Evolutionary conservation across 2,329 filamentous ascomycete genomes (phyloP).

Genomic region (Tympanopsis confertula): DNA sequence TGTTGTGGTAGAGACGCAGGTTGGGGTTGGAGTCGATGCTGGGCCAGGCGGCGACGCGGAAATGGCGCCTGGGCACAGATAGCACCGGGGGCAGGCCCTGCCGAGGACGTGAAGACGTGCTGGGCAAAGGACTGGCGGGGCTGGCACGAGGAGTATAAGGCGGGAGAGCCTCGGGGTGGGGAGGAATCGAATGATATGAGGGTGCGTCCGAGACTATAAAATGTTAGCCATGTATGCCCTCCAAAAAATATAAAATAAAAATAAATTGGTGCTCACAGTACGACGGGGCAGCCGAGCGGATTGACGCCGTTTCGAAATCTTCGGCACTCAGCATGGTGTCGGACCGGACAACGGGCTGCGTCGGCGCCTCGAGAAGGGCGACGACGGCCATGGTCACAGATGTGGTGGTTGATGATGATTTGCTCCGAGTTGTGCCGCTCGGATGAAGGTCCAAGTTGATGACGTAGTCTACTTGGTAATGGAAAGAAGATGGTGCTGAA

Average conservation of each 20-base stretch:
- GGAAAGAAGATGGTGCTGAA: too few relatives aligned
- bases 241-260: background rate
- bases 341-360: background rate
- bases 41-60: slow-evolving; percentile 49
- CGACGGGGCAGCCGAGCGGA: slow-evolving; percentile 57
- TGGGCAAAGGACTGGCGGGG: slow-evolving; percentile 4
- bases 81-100: slow-evolving; percentile 39
- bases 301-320: slow-evolving; percentile 57
- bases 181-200: slow-evolving; percentile 46
- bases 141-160: slow-evolving; percentile 21
- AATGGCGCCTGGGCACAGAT: slow-evolving; percentile 34
- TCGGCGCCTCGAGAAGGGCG: background rate
- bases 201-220: slow-evolving; percentile 48
- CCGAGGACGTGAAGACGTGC: slow-evolving; percentile 8
- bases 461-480: too few relatives aligned
- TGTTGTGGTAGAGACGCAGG: slow-evolving; percentile 48
- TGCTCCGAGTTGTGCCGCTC: too few relatives aligned
- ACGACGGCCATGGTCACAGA: background rate
- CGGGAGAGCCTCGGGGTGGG: slow-evolving; percentile 33
- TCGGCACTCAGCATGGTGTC: slow-evolving; percentile 22
- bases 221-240: slow-evolving; percentile 7
- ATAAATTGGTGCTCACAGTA: slow-evolving; percentile 37
- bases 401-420: too few relatives aligned
- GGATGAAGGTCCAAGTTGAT: too few relatives aligned
- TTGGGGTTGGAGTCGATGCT: slow-evolving; percentile 39